These are phyloP conservation scores for Leccinum olivaceopallidum DNA, from an alignment of 768 basidiomycete species.

Conservation along the genomic window DNA sequence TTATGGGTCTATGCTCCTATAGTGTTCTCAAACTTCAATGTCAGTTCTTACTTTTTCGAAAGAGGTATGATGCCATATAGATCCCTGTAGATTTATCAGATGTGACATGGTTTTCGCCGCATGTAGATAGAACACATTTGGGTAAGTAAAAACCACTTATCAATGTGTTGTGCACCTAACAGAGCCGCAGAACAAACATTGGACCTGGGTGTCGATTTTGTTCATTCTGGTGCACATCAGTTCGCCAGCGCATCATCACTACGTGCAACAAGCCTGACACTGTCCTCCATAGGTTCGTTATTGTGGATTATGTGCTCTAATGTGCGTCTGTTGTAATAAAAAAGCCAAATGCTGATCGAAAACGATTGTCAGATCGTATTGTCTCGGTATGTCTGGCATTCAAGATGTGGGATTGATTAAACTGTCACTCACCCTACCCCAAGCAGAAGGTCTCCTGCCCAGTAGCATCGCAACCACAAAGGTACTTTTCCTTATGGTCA, in stretches of 20 bases:
- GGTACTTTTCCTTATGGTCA: neutral
- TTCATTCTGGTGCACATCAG: slow-evolving; percentile 3
- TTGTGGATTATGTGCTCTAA: neutral
- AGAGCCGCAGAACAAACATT: neutral
- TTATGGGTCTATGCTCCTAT: neutral
- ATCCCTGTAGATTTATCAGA: neutral
- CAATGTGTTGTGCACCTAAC: neutral
- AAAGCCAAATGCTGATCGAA: too few relatives aligned
- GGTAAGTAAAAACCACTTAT: neutral
- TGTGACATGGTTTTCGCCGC: neutral
- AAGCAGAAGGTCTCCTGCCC: neutral
- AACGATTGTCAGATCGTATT: neutral
- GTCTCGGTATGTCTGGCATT: neutral
- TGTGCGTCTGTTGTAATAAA: neutral
- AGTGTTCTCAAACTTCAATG: neutral
- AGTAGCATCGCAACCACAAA: neutral
- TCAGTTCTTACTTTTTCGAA: neutral
- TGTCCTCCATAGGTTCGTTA: neutral
- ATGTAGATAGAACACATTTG: slow-evolving; percentile 11
- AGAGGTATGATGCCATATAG: neutral
- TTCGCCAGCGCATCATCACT: neutral
- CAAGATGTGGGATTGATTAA: neutral
- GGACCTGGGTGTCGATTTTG: slow-evolving; percentile 2
- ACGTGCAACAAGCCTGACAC: too few relatives aligned
- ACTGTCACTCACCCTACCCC: neutral